Evolutionary conservation across 495 filamentous ascomycete species (phyloP), one percentile per base, ranked within the genome.

Genomic region (Wilcoxina mikolae): DNA sequence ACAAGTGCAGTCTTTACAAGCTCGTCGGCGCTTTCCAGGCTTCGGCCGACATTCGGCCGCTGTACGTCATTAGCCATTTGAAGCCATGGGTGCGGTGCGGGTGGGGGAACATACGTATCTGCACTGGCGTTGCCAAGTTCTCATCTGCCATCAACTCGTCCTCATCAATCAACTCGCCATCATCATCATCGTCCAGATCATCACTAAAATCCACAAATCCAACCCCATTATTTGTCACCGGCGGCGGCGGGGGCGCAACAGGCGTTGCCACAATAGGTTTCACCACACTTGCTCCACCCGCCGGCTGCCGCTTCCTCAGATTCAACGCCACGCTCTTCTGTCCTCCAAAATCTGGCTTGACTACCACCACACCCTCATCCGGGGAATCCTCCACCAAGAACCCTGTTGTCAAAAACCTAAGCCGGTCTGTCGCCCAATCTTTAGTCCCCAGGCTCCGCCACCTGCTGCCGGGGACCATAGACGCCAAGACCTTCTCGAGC

Each of bases 1-100:
- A 64, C 91, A 98, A 3, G 86, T 93, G 72, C 91, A 98, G 71
- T 98, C 91, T 70, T 96, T 96, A 73, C 91, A 98, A 54, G 91
- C 88, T 51, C 87, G 78, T 56, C 89, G 80, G 59, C 88, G 81
- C 71, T 91, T 90, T 53, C 85, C 85, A 26, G 79, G 72, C 70
- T 84, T 80, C 31, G 90, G 89, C 39, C 76, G 74, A 64, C 90
- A 96, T 69, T 93, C 84, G 18, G 80, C 75, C 47, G 89, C 85
- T 93, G 57, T 18, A 28, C 5, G n/a, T 25, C 51, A 54, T 55
- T 50, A 50, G 43, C 29, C 25, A 41, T 53, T 54, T 4, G 10
- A 20, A 3, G 42, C 17, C 10, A 50, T 12, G 35, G 39, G 1
- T n/a, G 39, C 33, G 51, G 17, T 3, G 47, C 38, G 52, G 24